phyloP scores from a whole-genome alignment of 345 rosid species.

The Populus nigra region DNA sequence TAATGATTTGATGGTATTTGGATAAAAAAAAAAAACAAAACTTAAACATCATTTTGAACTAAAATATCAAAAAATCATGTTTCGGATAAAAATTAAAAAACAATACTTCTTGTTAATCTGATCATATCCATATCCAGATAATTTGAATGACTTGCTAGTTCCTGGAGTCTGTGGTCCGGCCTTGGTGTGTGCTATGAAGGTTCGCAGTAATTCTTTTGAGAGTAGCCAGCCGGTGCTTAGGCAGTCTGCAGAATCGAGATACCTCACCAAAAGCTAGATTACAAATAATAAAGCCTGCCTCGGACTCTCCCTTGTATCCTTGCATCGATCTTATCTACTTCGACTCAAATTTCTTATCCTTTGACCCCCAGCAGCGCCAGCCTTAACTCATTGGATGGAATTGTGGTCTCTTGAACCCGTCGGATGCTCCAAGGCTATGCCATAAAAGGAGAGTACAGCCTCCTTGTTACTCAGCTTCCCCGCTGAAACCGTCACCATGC shows the following conservation, averaged over 20 bases:
- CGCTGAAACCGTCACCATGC: slow-evolving; percentile 14
- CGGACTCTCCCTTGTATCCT: neutral
- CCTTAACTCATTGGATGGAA: neutral
- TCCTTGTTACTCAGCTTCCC: neutral
- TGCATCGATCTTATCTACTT: slow-evolving; percentile 10
- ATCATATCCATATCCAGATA: too few relatives aligned
- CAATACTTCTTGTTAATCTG: too few relatives aligned
- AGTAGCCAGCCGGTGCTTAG: neutral
- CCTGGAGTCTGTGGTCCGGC: too few relatives aligned
- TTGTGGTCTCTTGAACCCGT: slow-evolving; percentile 7
- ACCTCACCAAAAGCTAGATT: slow-evolving; percentile 2
- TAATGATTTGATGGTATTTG: too few relatives aligned
- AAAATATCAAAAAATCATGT: too few relatives aligned
- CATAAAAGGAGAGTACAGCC: neutral
- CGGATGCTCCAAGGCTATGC: neutral
- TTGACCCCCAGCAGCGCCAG: neutral
- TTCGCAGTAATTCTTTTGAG: too few relatives aligned
- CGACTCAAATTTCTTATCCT: neutral
- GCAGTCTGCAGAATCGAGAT: neutral
- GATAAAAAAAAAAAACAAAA: too few relatives aligned
- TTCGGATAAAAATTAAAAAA: too few relatives aligned
- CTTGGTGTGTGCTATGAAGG: too few relatives aligned
- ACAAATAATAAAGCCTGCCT: neutral
- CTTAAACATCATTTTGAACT: too few relatives aligned
- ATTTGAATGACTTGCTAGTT: too few relatives aligned